A percentile compares a stretch with the other conserved stretches of the same genome.
Evolutionary conservation across 768 basidiomycete genomes (phyloP).

Genomic region (Daedaleopsis sinensis): DNA sequence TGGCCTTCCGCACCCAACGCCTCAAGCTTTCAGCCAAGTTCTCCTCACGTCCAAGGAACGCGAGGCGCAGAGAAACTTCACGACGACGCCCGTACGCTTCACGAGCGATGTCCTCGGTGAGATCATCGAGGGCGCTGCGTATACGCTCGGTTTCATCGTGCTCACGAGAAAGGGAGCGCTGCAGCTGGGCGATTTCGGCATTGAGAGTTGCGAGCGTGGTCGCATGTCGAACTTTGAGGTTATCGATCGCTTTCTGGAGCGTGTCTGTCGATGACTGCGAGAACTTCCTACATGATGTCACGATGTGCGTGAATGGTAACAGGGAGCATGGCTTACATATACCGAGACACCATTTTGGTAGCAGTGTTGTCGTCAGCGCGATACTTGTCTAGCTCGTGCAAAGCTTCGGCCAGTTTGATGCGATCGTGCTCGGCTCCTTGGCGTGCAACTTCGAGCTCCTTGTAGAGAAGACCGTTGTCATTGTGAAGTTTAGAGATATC

Average conservation of each 20-base stretch:
- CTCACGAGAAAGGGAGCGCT: conserved; percentile 47
- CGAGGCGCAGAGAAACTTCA: conserved; percentile 68
- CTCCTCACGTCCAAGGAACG: conserved; percentile 68
- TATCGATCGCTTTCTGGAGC: conserved; percentile 61
- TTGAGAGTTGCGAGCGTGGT: conserved; percentile 62
- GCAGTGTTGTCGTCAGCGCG: conserved; percentile 73
- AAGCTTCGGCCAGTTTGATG: conserved; percentile 46
- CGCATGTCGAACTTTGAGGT: conserved; percentile 62
- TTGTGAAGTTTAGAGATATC: conserved; percentile 46
- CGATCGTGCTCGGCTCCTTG: conserved; percentile 46
- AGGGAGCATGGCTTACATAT: conserved; percentile 59
- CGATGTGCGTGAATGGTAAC: background rate
- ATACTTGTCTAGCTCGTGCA: conserved; percentile 56
- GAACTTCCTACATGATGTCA: conserved; percentile 62
- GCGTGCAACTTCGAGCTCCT: conserved; percentile 50
- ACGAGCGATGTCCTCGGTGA: conserved; percentile 69
- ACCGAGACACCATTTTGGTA: conserved; percentile 81
- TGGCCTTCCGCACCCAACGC: conserved; percentile 56
- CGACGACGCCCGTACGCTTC: conserved; percentile 74
- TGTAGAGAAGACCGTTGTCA: conserved; percentile 46
- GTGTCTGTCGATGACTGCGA: conserved; percentile 73
- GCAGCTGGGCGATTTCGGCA: conserved; percentile 48
- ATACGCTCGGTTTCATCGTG: conserved; percentile 49
- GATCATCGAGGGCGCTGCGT: conserved; percentile 65
- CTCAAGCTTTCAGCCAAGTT: conserved; percentile 53